Evolutionary conservation across 2,329 filamentous ascomycete genomes (phyloP), one percentile per base, ranked within the genome.

Genomic region (Chaetomiaceae sp.): DNA sequence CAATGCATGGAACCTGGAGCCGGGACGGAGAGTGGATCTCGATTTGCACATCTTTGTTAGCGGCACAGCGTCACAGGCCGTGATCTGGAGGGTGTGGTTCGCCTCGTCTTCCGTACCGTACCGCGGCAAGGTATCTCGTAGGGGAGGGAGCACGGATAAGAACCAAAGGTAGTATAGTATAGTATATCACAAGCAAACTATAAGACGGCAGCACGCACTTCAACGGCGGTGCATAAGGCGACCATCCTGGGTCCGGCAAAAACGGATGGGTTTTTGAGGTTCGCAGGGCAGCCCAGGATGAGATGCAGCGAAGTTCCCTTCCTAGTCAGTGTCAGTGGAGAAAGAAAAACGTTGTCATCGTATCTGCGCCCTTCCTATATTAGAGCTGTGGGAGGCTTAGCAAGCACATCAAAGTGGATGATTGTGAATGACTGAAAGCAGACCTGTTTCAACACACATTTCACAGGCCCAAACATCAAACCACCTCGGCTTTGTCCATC

Each of bases 1-100:
- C 18, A 36, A 9, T 43, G 30, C 47, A 49, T 49, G 47, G n/a
- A 49, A 41, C 36, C 27, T 29, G 34, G 33, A 16, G 34, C 34
- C 18, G 33, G 33, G 33, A 47, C 25, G 13, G 18, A 20, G 23
- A 32, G 23, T 42, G 38, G 38, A n/a, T n/a, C n/a, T n/a, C n/a
- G 38, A 41, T 41, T n/a, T 14, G 23, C 16, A 25, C n/a, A 42
- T 27, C 9, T 38, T 16, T 18, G 36, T 18, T 8, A 6, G 11
- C 25, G 29, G 14, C 20, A 29, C 40, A 14, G 40, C 20, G 29
- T 21, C 20, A 18, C 20, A 36, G 30, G 32, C 43, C 14, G 32
- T 16, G 32, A 46, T 34, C 43, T 36, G 9, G 43, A n/a, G n/a
- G n/a, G n/a, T n/a, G n/a, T n/a, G n/a, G n/a, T n/a, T n/a, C n/a